Conservation (phyloP, 345 rosid species). For the Kernera saxatilis region DNA sequence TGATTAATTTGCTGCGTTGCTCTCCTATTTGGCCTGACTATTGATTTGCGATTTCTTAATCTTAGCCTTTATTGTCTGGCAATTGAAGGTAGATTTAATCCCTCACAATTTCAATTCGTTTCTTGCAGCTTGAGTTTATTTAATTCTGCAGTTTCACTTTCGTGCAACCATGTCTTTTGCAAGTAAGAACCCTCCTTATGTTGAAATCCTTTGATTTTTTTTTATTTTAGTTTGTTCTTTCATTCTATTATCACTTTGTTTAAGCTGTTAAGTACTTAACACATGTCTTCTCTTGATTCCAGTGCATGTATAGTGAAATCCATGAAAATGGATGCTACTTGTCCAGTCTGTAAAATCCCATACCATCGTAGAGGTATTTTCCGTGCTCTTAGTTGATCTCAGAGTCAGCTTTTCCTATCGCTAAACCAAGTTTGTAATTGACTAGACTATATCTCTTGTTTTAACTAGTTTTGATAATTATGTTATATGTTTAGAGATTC, state of each 20-base stretch:
- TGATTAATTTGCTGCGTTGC: background rate
- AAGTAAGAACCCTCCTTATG: conserved; percentile 39
- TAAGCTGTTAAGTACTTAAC: background rate
- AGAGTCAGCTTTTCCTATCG: background rate
- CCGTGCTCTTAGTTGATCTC: background rate
- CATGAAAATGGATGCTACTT: conserved; percentile 65
- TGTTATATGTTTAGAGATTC: conserved; percentile 52
- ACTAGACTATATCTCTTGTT: background rate
- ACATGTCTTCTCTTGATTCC: background rate
- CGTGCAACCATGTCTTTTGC: conserved; percentile 93
- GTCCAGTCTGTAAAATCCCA: conserved; percentile 86
- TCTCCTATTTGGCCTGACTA: background rate
- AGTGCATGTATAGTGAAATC: conserved; percentile 74
- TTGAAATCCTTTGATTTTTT: background rate
- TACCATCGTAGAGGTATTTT: conserved; percentile 62
- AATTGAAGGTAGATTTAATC: background rate
- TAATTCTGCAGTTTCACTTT: conserved; percentile 58
- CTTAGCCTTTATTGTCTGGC: too few species aligned
- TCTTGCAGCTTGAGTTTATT: conserved; percentile 72
- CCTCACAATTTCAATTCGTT: background rate
- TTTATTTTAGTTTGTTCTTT: background rate
- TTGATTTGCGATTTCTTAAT: too few species aligned
- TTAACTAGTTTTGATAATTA: background rate
- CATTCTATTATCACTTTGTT: background rate
- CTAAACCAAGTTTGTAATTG: background rate